phyloP scores from a whole-genome alignment of 352 stramenopile species.

The Pythium rhizo-oryzae region DNA sequence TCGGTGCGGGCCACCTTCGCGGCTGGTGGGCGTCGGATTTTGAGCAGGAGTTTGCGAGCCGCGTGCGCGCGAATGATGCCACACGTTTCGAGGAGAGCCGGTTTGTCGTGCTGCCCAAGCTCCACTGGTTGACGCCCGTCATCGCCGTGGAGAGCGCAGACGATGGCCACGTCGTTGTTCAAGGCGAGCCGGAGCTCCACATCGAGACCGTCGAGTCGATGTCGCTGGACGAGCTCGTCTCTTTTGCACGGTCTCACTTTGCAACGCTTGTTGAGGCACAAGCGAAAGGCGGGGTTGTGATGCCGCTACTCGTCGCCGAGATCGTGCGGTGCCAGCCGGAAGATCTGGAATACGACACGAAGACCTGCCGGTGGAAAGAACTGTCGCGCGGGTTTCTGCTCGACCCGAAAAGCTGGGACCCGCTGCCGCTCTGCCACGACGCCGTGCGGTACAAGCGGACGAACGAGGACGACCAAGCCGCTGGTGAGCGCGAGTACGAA shows the following conservation, averaged over 20 bases:
- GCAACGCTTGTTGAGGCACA: conserved; percentile 29
- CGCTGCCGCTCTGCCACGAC: conserved; percentile 48
- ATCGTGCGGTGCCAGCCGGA: conserved; percentile 35
- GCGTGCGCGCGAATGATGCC: conserved; percentile 39
- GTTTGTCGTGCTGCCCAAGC: conserved; percentile 70
- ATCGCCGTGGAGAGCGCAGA: conserved; percentile 38
- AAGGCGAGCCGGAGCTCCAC: conserved; percentile 38
- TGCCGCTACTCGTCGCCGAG: conserved; percentile 65
- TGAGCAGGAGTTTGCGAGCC: conserved; percentile 41
- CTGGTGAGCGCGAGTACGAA: conserved; percentile 54
- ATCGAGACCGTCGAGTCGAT: conserved; percentile 38
- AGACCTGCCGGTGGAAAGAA: conserved; percentile 40
- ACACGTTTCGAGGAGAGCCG: conserved; percentile 36
- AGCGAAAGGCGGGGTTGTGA: conserved; percentile 43
- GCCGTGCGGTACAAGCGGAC: conserved; percentile 54
- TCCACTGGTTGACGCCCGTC: conserved; percentile 65
- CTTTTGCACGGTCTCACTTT: conserved; percentile 47
- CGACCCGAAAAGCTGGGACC: conserved; percentile 61
- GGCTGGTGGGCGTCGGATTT: conserved; percentile 71
- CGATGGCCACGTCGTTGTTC: conserved; percentile 30
- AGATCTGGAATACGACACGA: conserved; percentile 20
- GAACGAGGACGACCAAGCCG: conserved; percentile 25
- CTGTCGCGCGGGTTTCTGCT: conserved; percentile 66
- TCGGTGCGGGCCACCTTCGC: conserved; percentile 49
- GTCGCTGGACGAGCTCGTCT: conserved; percentile 41